phyloP scores from a whole-genome alignment of 345 rosid genomes.

The Gynandropsis gynandra region DNA sequence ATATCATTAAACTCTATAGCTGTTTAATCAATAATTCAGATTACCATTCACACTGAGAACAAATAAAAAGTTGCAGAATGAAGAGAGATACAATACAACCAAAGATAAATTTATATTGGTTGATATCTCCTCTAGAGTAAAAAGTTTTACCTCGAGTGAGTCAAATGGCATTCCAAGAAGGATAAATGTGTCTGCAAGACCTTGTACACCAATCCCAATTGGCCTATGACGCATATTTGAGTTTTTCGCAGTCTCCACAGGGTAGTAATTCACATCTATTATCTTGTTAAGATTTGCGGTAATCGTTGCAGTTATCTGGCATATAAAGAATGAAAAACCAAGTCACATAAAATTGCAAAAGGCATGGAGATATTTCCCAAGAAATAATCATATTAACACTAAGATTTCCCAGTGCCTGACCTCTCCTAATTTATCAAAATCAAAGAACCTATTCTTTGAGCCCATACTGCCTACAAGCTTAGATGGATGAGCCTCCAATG shows the following conservation, averaged over 20 bases:
- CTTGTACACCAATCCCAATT: constrained; percentile 91
- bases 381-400: too few relatives aligned
- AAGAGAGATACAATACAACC: constrained; percentile 1
- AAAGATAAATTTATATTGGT: neutral
- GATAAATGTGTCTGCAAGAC: constrained; percentile 89
- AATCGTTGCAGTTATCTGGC: constrained; percentile 58
- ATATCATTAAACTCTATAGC: too few relatives aligned
- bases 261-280: constrained; percentile 87
- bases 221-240: constrained; percentile 87
- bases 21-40: too few relatives aligned
- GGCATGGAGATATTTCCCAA: neutral
- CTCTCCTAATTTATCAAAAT: constrained; percentile 88
- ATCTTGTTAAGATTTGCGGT: constrained; percentile 75
- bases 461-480: constrained; percentile 82
- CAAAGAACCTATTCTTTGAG: constrained; percentile 68
- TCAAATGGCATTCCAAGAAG: constrained; percentile 91
- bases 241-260: constrained; percentile 78
- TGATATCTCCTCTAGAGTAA: neutral
- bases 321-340: neutral
- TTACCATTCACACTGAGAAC: too few relatives aligned
- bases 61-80: constrained; percentile 17
- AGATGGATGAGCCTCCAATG: constrained; percentile 65
- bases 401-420: constrained; percentile 26
- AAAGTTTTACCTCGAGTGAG: constrained; percentile 70
- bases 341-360: neutral